phyloP scores from a whole-genome alignment of 2,329 filamentous ascomycete genomes.

The Diaporthe vaccinii region DNA sequence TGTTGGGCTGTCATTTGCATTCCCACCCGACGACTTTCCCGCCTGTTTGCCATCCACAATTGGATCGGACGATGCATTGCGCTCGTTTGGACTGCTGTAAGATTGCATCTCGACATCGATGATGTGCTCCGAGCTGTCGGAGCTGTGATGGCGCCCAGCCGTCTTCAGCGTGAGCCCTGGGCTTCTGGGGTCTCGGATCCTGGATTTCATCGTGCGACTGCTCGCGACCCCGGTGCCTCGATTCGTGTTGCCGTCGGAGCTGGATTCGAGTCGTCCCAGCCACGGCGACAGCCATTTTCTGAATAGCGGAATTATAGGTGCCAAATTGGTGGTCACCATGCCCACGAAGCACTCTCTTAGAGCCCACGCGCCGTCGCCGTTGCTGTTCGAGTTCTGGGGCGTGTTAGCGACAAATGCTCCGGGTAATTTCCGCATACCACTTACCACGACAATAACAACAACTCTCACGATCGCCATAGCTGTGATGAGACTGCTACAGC shows the following conservation, averaged over 20 bases:
- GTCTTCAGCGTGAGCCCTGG: conserved; percentile 9
- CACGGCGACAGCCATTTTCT: conserved; percentile 34
- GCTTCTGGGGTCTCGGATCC: not conserved
- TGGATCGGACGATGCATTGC: not conserved
- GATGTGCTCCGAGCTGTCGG: conserved; percentile 22
- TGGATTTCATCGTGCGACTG: conserved; percentile 4
- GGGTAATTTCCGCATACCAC: not conserved
- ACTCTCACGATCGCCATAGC: conserved; percentile 35
- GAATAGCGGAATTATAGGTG: conserved; percentile 32
- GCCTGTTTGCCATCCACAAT: too few species aligned
- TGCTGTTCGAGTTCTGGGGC: conserved; percentile 20
- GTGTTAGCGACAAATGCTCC: not conserved
- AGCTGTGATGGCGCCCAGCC: not conserved
- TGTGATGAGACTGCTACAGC: conserved; percentile 38
- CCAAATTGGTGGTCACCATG: conserved; percentile 34
- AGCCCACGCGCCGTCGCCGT: conserved; percentile 37
- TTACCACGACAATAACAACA: conserved; percentile 28
- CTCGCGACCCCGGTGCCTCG: not conserved
- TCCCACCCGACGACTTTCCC: not conserved
- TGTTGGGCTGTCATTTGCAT: not conserved
- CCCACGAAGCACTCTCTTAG: conserved; percentile 37
- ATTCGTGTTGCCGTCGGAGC: not conserved
- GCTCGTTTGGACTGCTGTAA: not conserved
- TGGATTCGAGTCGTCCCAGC: conserved; percentile 13
- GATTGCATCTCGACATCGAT: conserved; percentile 25